phyloP scores from a whole-genome alignment of 345 rosid genomes.

The Durio zibethinus region DNA sequence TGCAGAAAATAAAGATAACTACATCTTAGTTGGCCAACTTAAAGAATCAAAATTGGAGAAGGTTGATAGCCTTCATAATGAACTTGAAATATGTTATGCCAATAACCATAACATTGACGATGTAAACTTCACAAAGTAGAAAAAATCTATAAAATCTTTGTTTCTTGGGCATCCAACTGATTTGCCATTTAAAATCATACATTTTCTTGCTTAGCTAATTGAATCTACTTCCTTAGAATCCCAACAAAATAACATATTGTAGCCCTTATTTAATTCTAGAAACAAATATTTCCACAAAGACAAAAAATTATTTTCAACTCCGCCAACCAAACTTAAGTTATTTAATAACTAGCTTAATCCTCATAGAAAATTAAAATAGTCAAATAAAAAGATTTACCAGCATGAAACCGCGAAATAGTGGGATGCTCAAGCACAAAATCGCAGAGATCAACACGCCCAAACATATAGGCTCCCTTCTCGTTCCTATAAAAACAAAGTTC shows the following conservation, averaged over 20 bases:
- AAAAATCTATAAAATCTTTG: not conserved
- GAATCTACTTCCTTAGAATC: not conserved
- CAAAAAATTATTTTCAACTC: not conserved
- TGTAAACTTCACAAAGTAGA: not conserved
- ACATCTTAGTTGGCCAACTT: not conserved
- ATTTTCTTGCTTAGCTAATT: not conserved
- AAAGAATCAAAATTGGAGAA: not conserved
- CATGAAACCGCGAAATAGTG: constrained; percentile 87
- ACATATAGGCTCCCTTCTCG: constrained; percentile 93
- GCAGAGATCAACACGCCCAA: constrained; percentile 83
- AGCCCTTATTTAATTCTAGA: not conserved
- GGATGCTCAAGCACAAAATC: constrained; percentile 92
- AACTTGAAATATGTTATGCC: not conserved
- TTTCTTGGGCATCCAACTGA: not conserved
- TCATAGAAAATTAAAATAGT: not conserved
- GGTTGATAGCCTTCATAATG: not conserved
- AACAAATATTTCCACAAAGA: not conserved
- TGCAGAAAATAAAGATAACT: not conserved
- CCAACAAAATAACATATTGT: not conserved
- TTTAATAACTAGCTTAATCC: not conserved
- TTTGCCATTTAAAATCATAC: not conserved
- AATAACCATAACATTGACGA: not conserved
- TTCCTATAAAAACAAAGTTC: constrained; percentile 32
- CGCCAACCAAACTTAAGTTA: not conserved
- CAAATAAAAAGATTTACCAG: constrained; percentile 44